These are phyloP conservation scores for Pythium plurisporium DNA, from an alignment of 352 stramenopile genomes.

Conservation along the genomic window DNA sequence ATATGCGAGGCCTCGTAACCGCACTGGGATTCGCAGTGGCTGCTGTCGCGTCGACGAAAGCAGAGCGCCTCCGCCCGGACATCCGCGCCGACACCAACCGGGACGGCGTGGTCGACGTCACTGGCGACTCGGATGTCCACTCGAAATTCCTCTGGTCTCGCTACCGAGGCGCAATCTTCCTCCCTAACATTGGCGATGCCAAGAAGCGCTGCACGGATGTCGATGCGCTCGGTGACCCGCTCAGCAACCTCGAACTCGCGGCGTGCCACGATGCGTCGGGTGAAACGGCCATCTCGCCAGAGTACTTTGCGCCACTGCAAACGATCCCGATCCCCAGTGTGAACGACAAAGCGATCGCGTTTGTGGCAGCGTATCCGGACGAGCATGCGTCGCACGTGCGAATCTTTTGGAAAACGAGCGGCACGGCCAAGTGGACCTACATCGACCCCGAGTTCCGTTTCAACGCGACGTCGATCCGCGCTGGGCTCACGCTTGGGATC, in stretches of 20 bases:
- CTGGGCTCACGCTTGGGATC: conserved; percentile 6
- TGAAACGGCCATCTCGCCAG: conserved; percentile 3
- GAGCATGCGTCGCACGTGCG: conserved; percentile 7
- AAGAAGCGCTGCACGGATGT: neutral
- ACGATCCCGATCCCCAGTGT: neutral
- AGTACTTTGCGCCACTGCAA: conserved; percentile 12
- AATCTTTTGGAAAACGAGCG: conserved; percentile 9
- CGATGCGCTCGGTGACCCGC: conserved; percentile 5
- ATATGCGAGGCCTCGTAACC: neutral
- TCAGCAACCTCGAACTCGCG: conserved; percentile 9
- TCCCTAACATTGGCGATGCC: conserved; percentile 13
- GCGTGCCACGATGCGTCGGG: conserved; percentile 10
- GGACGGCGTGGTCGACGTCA: conserved; percentile 7
- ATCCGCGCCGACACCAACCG: conserved; percentile 12
- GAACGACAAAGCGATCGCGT: neutral
- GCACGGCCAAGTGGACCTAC: conserved; percentile 5
- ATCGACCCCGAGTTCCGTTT: conserved; percentile 17
- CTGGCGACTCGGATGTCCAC: neutral
- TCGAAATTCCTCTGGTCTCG: conserved; percentile 3
- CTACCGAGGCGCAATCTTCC: conserved; percentile 7
- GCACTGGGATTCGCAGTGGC: neutral
- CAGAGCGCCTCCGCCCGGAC: neutral
- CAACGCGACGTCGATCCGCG: conserved; percentile 6
- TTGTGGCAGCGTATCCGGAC: neutral
- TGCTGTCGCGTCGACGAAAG: neutral